Percentiles rank a stretch among this genome's conserved stretches.
These are phyloP conservation scores for Neurospora sp. DNA, from an alignment of 495 filamentous ascomycete genomes.

Conservation along the genomic window DNA sequence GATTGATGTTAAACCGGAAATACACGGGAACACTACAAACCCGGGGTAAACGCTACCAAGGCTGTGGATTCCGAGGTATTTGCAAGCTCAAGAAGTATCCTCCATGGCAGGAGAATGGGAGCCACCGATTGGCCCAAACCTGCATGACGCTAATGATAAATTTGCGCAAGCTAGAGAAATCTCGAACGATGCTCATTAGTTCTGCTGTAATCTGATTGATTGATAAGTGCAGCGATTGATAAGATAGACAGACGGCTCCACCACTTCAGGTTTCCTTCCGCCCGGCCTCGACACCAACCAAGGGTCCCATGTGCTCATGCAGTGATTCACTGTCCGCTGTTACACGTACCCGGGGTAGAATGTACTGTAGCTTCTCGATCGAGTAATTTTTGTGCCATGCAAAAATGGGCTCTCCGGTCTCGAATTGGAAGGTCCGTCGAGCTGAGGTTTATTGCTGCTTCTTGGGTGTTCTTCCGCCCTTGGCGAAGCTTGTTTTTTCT, in stretches of 20 bases:
- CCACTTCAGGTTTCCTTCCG: not conserved
- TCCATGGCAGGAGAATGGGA: too few relatives aligned
- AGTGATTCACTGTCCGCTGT: not conserved
- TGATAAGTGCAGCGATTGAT: constrained; percentile 26
- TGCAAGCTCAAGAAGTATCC: too few relatives aligned
- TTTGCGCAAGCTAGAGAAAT: not conserved
- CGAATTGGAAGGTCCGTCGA: too few relatives aligned
- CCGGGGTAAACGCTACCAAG: not conserved
- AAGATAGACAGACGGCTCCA: constrained; percentile 2
- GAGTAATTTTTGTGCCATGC: not conserved
- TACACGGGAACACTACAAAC: not conserved
- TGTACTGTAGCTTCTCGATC: not conserved
- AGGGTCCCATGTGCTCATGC: not conserved
- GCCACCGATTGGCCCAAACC: not conserved
- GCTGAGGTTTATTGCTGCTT: not conserved
- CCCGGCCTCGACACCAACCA: not conserved
- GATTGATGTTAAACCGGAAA: not conserved
- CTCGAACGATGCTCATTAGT: not conserved
- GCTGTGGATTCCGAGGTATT: too few relatives aligned
- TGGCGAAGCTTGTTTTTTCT: not conserved
- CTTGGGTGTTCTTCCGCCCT: not conserved
- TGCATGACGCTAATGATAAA: not conserved
- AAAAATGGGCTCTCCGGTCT: too few relatives aligned
- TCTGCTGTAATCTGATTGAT: constrained; percentile 10
- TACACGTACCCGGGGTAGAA: not conserved